These are phyloP conservation scores for Salix purpurea DNA, from an alignment of 345 rosid species.

Conservation along the genomic window DNA sequence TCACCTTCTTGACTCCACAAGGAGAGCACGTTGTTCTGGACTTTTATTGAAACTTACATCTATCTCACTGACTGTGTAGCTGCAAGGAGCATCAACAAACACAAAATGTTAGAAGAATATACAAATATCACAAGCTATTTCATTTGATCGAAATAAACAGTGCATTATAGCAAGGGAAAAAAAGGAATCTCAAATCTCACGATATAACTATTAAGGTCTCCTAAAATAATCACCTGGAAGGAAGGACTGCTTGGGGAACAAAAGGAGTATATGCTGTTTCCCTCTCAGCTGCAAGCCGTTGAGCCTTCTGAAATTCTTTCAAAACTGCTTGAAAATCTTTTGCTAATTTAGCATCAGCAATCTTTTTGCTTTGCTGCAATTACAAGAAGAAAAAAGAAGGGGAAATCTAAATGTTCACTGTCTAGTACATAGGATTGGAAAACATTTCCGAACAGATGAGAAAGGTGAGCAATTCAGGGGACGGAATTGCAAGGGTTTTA, in stretches of 20 bases:
- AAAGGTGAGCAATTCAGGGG: neutral
- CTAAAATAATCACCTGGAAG: conserved; percentile 55
- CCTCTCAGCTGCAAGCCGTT: conserved; percentile 93
- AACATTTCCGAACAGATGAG: neutral
- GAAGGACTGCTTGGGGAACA: conserved; percentile 57
- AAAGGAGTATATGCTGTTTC: conserved; percentile 86
- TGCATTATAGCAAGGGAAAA: neutral
- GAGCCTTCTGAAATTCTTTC: conserved; percentile 97
- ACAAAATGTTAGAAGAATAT: conserved; percentile 13
- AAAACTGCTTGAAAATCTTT: conserved; percentile 92
- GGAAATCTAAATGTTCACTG: neutral
- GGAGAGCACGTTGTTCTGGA: conserved; percentile 68
- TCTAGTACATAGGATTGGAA: neutral
- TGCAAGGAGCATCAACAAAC: conserved; percentile 20
- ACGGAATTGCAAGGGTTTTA: neutral
- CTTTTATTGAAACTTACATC: conserved; percentile 42
- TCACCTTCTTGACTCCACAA: conserved; percentile 77
- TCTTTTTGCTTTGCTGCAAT: conserved; percentile 77
- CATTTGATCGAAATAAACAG: neutral
- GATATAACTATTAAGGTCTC: neutral
- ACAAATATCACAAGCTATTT: neutral
- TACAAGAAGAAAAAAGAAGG: conserved; percentile 3
- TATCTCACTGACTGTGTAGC: conserved; percentile 46
- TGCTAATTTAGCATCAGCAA: conserved; percentile 94
- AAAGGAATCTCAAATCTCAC: neutral